phyloP scores from a whole-genome alignment of 2,329 filamentous ascomycete species.

The Dactylellina leptospora region DNA sequence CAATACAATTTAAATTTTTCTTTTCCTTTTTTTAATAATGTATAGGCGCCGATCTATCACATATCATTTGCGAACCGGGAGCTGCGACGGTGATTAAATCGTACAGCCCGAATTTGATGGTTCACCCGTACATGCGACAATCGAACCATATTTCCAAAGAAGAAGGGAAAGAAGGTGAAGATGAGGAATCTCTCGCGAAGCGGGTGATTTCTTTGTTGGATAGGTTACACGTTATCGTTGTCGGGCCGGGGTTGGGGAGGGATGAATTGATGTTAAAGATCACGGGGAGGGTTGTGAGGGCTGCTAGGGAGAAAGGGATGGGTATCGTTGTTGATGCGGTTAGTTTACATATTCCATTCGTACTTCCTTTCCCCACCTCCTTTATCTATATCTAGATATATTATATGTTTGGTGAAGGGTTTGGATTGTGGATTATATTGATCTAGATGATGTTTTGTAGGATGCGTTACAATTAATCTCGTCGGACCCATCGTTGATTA shows the following conservation, averaged over 20 bases:
- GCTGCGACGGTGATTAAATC: constrained; percentile 90
- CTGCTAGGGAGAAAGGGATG: constrained; percentile 75
- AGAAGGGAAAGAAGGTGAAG: constrained; percentile 64
- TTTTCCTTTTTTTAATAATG: no score
- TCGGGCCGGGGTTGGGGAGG: constrained; percentile 89
- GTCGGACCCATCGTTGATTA: constrained; percentile 76
- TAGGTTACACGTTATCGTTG: constrained; percentile 88
- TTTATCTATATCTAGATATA: background rate
- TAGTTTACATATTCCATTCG: constrained; percentile 11
- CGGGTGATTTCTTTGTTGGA: constrained; percentile 81
- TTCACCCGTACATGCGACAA: constrained; percentile 93
- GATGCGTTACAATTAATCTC: constrained; percentile 85
- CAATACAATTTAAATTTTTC: no score
- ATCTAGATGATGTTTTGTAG: constrained; percentile 22
- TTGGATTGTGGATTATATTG: background rate
- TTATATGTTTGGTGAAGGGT: background rate
- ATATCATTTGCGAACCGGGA: constrained; percentile 92
- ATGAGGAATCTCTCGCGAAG: constrained; percentile 71
- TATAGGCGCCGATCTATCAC: constrained; percentile 67
- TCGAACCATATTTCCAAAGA: constrained; percentile 65
- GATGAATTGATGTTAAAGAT: constrained; percentile 91
- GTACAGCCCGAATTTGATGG: constrained; percentile 98
- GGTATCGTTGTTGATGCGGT: constrained; percentile 86
- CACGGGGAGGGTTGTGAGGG: constrained; percentile 78
- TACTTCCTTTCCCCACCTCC: background rate